Evolutionary conservation across 805 yeast species (phyloP), one percentile per base, ranked within the genome.

Genomic region (Nakazawaea holstii): DNA sequence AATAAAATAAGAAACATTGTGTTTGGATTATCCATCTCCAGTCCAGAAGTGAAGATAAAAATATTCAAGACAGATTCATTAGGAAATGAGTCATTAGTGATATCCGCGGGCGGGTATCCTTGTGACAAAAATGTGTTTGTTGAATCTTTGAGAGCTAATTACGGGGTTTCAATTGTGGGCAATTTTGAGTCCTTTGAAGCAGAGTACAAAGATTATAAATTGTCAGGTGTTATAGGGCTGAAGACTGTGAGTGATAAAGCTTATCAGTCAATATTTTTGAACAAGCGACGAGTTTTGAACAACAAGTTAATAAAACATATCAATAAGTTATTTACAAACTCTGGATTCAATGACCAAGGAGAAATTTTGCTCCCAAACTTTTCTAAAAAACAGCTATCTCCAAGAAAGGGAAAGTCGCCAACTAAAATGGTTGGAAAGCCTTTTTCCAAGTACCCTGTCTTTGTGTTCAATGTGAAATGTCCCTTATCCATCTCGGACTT

Each of bases 231-330:
- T 0, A 60, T 80, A 9, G 75, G 79, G 0, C 56, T 53, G 3
- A 33, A 46, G 0, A 66, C 76, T 1, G 50, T 61, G 1, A 66
- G 65, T 46, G 56, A 71, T 0, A 69, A 62, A 38, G 50, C 54
- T 1, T 64, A 67, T 48, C 86, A 80, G 53, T 71, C 66, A 43
- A 53, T 79, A 1, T 74, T 67, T 45, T 52, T 76, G 20, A 78
- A 81, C 56, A 68, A 68, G 2, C 61, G 74, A 24, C 60, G 54
- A 9, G 55, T 69, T 14, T 8, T 36, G 0, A 62, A 65, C 44
- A 39, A 45, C 2, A 48, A 45, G 4, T 17, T 68, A 8, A 27
- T 39, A 1, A 53, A 50, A 15, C 41, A 26, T 0, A 51, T 70
- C 10, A 64, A 64, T 43, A 53, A 51, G 31, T 20, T 52, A 6